A percentile compares a stretch with the other conserved stretches of the same genome.
Conservation (phyloP, 2,329 filamentous ascomycete species). For the Coleophoma cylindrospora region DNA sequence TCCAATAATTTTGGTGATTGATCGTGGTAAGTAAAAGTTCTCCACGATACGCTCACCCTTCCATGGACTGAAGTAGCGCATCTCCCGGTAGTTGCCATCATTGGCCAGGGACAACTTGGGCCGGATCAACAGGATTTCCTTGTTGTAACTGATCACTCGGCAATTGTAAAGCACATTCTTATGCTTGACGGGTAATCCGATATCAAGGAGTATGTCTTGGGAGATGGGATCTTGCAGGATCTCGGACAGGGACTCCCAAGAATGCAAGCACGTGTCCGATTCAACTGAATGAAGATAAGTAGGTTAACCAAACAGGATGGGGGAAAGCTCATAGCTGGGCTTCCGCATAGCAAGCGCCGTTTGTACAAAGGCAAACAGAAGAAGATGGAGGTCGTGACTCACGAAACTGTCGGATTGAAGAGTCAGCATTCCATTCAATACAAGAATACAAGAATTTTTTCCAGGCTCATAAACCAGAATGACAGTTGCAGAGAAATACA, state of each 20-base stretch:
- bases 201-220: constrained; percentile 62
- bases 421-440: not conserved
- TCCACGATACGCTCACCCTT: constrained; percentile 51
- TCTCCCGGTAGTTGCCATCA: constrained; percentile 62
- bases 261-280: constrained; percentile 48
- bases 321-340: too few species aligned
- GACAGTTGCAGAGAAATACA: too few species aligned
- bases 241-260: constrained; percentile 56
- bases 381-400: not conserved
- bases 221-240: constrained; percentile 57
- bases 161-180: constrained; percentile 61
- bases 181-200: constrained; percentile 59
- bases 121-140: constrained; percentile 65
- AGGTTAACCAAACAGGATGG: too few species aligned
- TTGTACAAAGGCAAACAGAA: too few species aligned
- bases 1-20: constrained; percentile 51
- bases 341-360: too few species aligned
- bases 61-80: constrained; percentile 60
- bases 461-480: too few species aligned
- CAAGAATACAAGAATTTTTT: too few species aligned
- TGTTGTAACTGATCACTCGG: constrained; percentile 56
- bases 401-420: not conserved
- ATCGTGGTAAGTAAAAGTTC: constrained; percentile 57
- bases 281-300: not conserved
- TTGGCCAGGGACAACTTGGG: constrained; percentile 70